Percentiles rank a stretch among this genome's conserved stretches.
These are phyloP conservation scores for Nymphaea colorata DNA, from an alignment of 164 flowering plant species.

Conservation along the genomic window DNA sequence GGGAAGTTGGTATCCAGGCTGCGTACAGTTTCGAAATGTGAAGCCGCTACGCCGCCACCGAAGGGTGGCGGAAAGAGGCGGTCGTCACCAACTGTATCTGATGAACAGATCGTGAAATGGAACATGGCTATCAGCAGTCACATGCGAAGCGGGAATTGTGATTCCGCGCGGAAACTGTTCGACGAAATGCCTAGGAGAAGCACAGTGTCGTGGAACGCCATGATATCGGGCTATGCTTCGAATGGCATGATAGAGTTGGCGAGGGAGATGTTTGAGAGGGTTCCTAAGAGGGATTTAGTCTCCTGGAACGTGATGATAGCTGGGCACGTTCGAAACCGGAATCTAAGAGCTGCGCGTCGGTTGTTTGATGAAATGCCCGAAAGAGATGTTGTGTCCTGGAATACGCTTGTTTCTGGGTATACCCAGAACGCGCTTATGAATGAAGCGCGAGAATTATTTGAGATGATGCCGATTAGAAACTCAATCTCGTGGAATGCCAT, in stretches of 20 bases:
- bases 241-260: conserved; percentile 43
- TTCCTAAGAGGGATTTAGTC: conserved; percentile 55
- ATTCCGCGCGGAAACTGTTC: conserved; percentile 41
- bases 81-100: conserved; percentile 7
- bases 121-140: conserved; percentile 47
- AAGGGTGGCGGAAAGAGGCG: not conserved
- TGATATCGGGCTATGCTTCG: conserved; percentile 58
- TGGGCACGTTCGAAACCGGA: conserved; percentile 37
- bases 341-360: conserved; percentile 40
- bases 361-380: conserved; percentile 67
- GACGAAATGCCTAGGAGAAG: conserved; percentile 47
- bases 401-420: conserved; percentile 69
- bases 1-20: too few species aligned
- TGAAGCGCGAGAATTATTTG: conserved; percentile 58
- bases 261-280: conserved; percentile 39
- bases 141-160: conserved; percentile 51
- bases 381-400: conserved; percentile 80
- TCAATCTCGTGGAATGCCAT: conserved; percentile 79
- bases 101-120: conserved; percentile 36
- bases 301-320: conserved; percentile 79
- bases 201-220: conserved; percentile 58
- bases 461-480: conserved; percentile 54
- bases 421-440: conserved; percentile 58
- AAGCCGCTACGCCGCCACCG: not conserved
- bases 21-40: not conserved